Conservation (phyloP, 768 basidiomycete genomes). For the Rhodotorula toruloides region DNA sequence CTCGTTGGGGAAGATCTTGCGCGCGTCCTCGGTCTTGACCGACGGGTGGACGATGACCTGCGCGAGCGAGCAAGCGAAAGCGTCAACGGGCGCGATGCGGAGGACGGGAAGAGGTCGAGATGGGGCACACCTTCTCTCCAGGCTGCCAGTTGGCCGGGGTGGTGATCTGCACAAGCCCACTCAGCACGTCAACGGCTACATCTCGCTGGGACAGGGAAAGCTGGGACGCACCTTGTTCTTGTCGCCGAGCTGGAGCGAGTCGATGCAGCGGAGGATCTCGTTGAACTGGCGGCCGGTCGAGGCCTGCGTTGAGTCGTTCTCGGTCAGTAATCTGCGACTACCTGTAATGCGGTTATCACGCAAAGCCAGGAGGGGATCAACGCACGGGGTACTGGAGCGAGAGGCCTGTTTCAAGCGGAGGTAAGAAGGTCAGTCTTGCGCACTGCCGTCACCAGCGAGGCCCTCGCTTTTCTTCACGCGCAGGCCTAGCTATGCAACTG, state of each 20-base stretch:
- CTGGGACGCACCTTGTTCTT: constrained; percentile 49
- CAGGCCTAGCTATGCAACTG: no score
- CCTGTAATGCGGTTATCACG: not conserved
- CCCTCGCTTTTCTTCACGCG: no score
- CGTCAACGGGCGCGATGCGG: constrained; percentile 15
- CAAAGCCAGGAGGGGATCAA: not conserved
- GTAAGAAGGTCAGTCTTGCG: no score
- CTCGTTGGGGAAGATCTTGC: constrained; percentile 74
- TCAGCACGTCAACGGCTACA: no score
- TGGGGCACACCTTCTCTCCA: no score
- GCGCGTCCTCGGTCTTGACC: constrained; percentile 69
- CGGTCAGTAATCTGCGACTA: no score
- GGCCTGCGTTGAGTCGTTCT: constrained; percentile 48
- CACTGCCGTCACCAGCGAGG: no score
- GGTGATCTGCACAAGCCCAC: no score
- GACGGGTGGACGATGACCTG: constrained; percentile 78
- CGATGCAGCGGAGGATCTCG: constrained; percentile 70
- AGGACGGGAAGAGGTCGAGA: constrained; percentile 62
- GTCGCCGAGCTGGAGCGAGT: constrained; percentile 79
- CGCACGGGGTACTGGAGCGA: constrained; percentile 72
- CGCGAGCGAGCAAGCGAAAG: constrained; percentile 47
- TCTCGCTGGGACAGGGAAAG: no score
- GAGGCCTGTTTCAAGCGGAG: no score
- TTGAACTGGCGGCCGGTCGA: constrained; percentile 91
- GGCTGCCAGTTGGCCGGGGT: no score